Base-by-base conservation (phyloP, 305 asterid genomes). In the Fraxinus ornus region DNA sequence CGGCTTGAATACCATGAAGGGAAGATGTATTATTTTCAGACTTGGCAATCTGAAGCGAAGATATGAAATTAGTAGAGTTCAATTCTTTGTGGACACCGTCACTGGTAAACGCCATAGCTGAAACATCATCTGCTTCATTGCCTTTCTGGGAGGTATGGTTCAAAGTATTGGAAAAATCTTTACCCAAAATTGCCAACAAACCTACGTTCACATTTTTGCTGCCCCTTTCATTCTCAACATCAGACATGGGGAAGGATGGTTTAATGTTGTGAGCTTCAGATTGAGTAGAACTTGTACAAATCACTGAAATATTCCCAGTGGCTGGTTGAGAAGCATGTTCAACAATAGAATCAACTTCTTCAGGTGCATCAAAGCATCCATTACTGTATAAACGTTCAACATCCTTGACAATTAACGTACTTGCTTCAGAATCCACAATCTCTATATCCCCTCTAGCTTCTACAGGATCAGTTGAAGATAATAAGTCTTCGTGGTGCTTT, bases 381-480 rank as follows among this genome's bases (percentile, higher is more conserved):
- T 41, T 80, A 9, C 52, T 32, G 28, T 86, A 62, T 55, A 79
- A 76, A 85, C 72, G 80, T 66, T 83, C 90, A 83, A 64, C 84
- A 79, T 86, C 91, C 86, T 78, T 84, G 33, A 79, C 68, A 79
- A 85, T 78, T 68, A 87, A 79, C 19, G 77, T 76, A 83, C 84
- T 82, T 81, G 79, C 68, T 85, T 82, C 87, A 72, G 79, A 79
- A 81, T 81, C 85, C 75, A 76, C 88, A 84, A 37, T 32, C 44
- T 85, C 84, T 26, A 49, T 44, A 79, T 88, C 84, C 83, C 78
- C 88, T 52, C 24, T 80, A n/a, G 85, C 84, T 78, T 84, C 87
- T 81, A 84, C 86, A 10, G 82, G 44, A 71, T 85, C 86, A 60
- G 39, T 78, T 68, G 12, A 15, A 55, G 75, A 77, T 70, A 81